Conservation (phyloP, 805 yeast genomes). For the Metschnikowia similis region DNA sequence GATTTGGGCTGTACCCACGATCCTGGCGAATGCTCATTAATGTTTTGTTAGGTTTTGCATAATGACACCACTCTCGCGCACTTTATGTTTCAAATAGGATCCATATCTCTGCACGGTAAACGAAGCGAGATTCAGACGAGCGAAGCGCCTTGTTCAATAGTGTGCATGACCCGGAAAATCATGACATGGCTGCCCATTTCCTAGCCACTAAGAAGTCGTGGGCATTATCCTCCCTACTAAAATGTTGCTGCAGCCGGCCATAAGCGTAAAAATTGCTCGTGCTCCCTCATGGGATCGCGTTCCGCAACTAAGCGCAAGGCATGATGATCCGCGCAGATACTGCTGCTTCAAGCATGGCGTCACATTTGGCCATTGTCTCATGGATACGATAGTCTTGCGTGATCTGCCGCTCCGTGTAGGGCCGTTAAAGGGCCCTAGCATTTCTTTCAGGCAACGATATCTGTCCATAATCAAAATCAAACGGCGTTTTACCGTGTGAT, state of each 20-base stretch:
- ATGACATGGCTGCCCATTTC: slow-evolving; percentile 71
- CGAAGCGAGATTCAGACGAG: neutral
- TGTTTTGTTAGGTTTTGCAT: too few relatives aligned
- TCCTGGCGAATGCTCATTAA: too few relatives aligned
- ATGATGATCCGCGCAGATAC: slow-evolving; percentile 73
- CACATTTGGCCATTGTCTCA: slow-evolving; percentile 48
- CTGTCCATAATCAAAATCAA: slow-evolving; percentile 59
- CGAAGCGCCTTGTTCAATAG: too few relatives aligned
- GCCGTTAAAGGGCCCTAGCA: slow-evolving; percentile 70
- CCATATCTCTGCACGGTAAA: neutral
- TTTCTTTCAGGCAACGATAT: slow-evolving; percentile 82
- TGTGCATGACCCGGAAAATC: too few relatives aligned
- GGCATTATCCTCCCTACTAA: slow-evolving; percentile 80
- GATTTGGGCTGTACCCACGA: too few relatives aligned
- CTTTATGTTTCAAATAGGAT: too few relatives aligned
- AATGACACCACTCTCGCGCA: too few relatives aligned
- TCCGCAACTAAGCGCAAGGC: slow-evolving; percentile 77
- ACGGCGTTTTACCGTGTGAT: slow-evolving; percentile 58
- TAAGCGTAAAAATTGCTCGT: slow-evolving; percentile 68
- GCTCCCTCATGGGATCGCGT: slow-evolving; percentile 73
- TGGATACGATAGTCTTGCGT: slow-evolving; percentile 29
- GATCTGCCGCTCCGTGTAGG: slow-evolving; percentile 63
- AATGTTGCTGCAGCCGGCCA: slow-evolving; percentile 76
- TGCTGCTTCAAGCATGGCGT: slow-evolving; percentile 61
- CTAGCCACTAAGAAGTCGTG: slow-evolving; percentile 79